Evolutionary conservation across 805 yeast genomes (phyloP).

Genomic region (Kregervanrija delftensis): DNA sequence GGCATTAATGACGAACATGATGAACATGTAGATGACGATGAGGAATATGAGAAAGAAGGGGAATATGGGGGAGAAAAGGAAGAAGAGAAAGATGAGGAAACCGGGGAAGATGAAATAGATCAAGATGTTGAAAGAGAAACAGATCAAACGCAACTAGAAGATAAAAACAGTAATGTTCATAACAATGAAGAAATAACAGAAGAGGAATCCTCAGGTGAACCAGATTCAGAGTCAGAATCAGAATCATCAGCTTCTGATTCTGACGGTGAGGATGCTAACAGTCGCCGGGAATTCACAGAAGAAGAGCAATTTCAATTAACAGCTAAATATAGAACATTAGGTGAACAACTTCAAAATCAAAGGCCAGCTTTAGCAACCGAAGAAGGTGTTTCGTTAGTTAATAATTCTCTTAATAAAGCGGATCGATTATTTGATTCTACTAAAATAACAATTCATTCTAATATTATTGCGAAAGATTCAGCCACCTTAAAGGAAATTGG

Average conservation of each 20-base stretch:
- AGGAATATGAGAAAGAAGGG: background rate
- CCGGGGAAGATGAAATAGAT: conserved; percentile 1
- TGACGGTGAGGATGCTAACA: conserved; percentile 2
- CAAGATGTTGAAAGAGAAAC: conserved; percentile 5
- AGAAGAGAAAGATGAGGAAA: conserved; percentile 1
- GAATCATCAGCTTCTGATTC: background rate
- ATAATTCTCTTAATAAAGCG: conserved; percentile 36
- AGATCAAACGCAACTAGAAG: background rate
- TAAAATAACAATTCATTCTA: conserved; percentile 28
- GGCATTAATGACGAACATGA: background rate
- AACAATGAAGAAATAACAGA: conserved; percentile 9
- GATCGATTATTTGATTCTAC: conserved; percentile 41
- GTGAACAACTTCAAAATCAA: conserved; percentile 23
- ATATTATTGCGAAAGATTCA: conserved; percentile 55
- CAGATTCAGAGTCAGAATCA: conserved; percentile 7
- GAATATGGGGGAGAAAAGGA: conserved; percentile 2
- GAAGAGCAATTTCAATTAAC: conserved; percentile 20
- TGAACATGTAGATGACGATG: background rate
- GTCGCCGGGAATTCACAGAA: conserved; percentile 17
- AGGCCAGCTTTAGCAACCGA: conserved; percentile 50
- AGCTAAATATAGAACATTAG: conserved; percentile 20
- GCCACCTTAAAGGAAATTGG: conserved; percentile 55
- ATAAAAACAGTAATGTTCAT: conserved; percentile 2
- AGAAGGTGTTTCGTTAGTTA: conserved; percentile 46
- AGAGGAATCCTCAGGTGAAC: conserved; percentile 5